phyloP scores from a whole-genome alignment of 306 rosid species.

The Cicer pinnatifidum region DNA sequence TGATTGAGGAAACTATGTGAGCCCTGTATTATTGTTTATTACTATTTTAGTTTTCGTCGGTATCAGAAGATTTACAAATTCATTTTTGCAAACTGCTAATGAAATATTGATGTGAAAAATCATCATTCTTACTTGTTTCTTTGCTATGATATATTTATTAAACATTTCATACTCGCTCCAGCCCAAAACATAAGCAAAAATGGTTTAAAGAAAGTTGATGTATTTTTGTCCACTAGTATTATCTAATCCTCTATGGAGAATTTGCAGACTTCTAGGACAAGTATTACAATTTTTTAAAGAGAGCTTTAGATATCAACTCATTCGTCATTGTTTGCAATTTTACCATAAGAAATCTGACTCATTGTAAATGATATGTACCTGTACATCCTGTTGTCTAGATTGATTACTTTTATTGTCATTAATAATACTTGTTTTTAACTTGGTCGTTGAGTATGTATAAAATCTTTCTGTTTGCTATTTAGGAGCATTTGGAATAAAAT shows the following conservation, averaged over 20 bases:
- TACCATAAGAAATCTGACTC: not conserved
- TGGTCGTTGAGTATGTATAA: not conserved
- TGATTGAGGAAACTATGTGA: slow-evolving; percentile 30
- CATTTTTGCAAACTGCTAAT: slow-evolving; percentile 7
- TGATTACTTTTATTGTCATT: too few relatives aligned
- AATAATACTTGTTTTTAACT: not conserved
- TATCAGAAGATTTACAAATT: not conserved
- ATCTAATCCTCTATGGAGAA: slow-evolving; percentile 4
- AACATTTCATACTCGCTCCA: not conserved
- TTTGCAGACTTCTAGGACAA: slow-evolving; percentile 11
- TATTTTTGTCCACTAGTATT: too few relatives aligned
- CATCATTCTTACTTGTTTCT: not conserved
- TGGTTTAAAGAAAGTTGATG: too few relatives aligned
- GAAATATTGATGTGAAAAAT: not conserved
- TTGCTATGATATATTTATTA: slow-evolving; percentile 9
- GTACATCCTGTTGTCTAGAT: not conserved
- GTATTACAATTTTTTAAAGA: not conserved
- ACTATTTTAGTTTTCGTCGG: slow-evolving; percentile 1
- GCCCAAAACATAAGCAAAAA: too few relatives aligned
- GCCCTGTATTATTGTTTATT: slow-evolving; percentile 1
- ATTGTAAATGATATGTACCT: slow-evolving; percentile 12
- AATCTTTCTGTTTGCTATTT: not conserved
- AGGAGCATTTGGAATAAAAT: slow-evolving; percentile 8
- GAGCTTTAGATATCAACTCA: slow-evolving; percentile 9
- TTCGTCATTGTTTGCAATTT: slow-evolving; percentile 23